Base-by-base conservation (phyloP, 257 asterid species). In the Fraxinus pennsylvanica region DNA sequence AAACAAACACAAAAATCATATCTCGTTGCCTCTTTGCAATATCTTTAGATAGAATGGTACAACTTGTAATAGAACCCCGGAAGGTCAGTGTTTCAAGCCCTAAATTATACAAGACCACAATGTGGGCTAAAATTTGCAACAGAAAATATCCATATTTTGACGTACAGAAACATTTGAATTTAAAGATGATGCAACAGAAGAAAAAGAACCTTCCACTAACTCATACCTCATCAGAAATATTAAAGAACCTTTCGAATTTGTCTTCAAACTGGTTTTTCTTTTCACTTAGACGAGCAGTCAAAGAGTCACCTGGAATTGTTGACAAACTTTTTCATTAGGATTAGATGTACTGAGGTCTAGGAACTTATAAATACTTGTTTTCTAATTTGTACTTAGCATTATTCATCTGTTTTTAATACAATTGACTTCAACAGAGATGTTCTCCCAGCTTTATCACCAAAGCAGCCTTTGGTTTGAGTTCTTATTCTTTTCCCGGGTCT, bases 191-290 rank as follows among this genome's bases (percentile, higher is more conserved):
- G 61, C 14, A 4, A 69, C 68, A 65, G 72, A 63, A 77, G 74
- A 45, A 71, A 81, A 33, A 74, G 68, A 78, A 76, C 52, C 35
- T 71, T 47, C 74, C 76, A 30, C 32, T 22, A 73, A 75, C 25
- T 35, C 76, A 66, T 87, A 96, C 98, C 97, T 88, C 89, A 73
- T 88, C 93, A 74, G 93, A 83, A 81, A 92, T 79, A 79, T 80
- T 84, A 83, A 93, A 96, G 87, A 85, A 73, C 71, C 83, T 87
- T 45, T 84, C 88, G 78, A 90, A 96, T 80, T 89, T 91, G 38
- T 87, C 89, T 74, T 94, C 96, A 74, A 88, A 96, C 21, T 89
- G 94, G 80, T 82, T 85, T 78, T 85, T 88, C 89, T 93, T 96
- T 87, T 91, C 94, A 81, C 85, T 87, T 33, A 96, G 85, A 79